Percentiles rank a stretch among this genome's conserved stretches.
Evolutionary conservation across 495 filamentous ascomycete genomes (phyloP).

Genomic region (Amorphotheca resinae): DNA sequence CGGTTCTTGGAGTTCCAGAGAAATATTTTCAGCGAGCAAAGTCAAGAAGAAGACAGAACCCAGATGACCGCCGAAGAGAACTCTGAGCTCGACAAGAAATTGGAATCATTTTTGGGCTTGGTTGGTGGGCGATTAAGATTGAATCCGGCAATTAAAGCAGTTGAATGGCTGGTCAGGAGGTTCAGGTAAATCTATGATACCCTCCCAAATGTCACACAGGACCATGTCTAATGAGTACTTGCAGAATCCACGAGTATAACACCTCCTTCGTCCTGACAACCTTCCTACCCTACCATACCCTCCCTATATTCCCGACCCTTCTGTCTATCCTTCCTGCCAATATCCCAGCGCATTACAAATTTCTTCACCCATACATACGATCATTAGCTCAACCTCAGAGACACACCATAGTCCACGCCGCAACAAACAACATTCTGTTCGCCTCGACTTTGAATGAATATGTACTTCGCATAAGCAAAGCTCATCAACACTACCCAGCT

Average conservation of each 20-base stretch:
- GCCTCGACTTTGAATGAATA: constrained; percentile 62
- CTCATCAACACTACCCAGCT: constrained; percentile 57
- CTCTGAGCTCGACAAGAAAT: constrained; percentile 56
- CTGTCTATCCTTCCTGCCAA: constrained; percentile 68
- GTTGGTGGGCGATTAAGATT: constrained; percentile 64
- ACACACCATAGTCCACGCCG: constrained; percentile 66
- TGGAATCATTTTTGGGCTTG: constrained; percentile 72
- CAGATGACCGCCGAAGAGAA: constrained; percentile 77
- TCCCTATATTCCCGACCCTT: constrained; percentile 66
- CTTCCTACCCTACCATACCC: constrained; percentile 84
- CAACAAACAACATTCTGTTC: constrained; percentile 57
- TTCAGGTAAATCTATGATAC: constrained; percentile 55
- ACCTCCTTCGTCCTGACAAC: constrained; percentile 66
- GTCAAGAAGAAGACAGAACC: constrained; percentile 71
- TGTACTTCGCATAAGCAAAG: constrained; percentile 52
- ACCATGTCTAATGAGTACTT: background rate
- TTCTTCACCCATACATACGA: constrained; percentile 71
- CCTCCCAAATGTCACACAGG: background rate
- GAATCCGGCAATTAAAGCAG: constrained; percentile 72
- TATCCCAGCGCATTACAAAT: constrained; percentile 62
- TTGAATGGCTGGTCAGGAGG: constrained; percentile 88
- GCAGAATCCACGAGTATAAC: constrained; percentile 82
- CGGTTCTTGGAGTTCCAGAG: constrained; percentile 57
- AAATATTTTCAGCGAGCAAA: constrained; percentile 81
- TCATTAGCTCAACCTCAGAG: constrained; percentile 63